phyloP scores from a whole-genome alignment of 306 rosid genomes.

The Pueraria montana region DNA sequence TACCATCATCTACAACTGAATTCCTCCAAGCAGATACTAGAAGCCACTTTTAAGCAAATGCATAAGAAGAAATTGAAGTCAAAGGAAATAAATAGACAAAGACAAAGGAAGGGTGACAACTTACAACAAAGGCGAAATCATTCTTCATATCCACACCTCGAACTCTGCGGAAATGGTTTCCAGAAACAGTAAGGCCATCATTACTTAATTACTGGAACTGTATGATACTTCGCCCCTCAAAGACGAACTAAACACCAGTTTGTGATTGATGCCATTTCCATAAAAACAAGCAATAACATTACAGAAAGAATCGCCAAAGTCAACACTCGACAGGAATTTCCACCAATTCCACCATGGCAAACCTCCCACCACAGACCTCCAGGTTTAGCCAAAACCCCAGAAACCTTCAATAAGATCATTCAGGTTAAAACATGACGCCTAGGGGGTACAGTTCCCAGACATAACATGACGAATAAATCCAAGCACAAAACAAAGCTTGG shows the following conservation, averaged over 20 bases:
- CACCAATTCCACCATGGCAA: conserved; percentile 78
- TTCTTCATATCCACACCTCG: conserved; percentile 89
- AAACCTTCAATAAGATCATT: conserved; percentile 88
- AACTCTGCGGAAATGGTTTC: conserved; percentile 85
- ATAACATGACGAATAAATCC: conserved; percentile 59
- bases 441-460: conserved; percentile 55
- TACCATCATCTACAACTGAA: conserved; percentile 33
- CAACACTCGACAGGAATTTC: conserved; percentile 74
- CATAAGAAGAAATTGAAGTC: background rate
- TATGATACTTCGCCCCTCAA: conserved; percentile 75
- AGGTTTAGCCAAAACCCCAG: conserved; percentile 72
- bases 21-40: conserved; percentile 34
- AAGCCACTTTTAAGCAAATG: conserved; percentile 21
- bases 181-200: conserved; percentile 88
- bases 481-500: conserved; percentile 54
- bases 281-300: conserved; percentile 78
- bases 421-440: conserved; percentile 69
- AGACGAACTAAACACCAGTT: conserved; percentile 85
- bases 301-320: conserved; percentile 86
- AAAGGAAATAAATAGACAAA: conserved; percentile 10
- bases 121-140: conserved; percentile 83
- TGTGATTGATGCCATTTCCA: conserved; percentile 84
- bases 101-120: conserved; percentile 41
- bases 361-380: conserved; percentile 83
- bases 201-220: conserved; percentile 71